Conservation (phyloP, 768 basidiomycete genomes). For the Boletus huronensis region DNA sequence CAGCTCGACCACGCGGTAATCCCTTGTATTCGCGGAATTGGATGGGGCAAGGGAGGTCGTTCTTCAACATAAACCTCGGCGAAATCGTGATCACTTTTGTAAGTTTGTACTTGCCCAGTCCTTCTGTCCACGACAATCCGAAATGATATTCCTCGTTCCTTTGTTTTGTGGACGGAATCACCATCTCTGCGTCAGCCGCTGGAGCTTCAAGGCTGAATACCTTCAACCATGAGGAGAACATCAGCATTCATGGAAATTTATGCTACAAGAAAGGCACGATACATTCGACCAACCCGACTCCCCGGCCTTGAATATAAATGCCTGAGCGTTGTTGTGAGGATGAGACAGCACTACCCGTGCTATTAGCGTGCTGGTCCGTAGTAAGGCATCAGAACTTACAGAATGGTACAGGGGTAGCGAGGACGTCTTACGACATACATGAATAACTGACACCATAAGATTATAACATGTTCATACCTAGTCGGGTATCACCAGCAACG, state of each 20-base stretch:
- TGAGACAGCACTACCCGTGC: conserved; percentile 74
- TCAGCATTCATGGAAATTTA: conserved; percentile 4
- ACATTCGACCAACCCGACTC: conserved; percentile 92
- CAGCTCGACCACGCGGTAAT: conserved; percentile 55
- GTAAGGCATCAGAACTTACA: conserved; percentile 47
- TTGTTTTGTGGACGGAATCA: conserved; percentile 60
- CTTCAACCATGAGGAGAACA: conserved; percentile 34
- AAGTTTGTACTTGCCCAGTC: conserved; percentile 95
- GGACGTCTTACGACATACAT: conserved; percentile 35
- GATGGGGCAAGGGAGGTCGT: conserved; percentile 64
- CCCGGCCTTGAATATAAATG: conserved; percentile 75
- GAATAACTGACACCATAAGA: conserved; percentile 16
- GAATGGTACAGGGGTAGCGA: conserved; percentile 66
- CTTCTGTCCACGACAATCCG: conserved; percentile 90
- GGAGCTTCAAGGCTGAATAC: conserved; percentile 90
- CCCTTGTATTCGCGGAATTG: conserved; percentile 85
- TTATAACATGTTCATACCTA: conserved; percentile 39
- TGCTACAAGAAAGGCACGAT: conserved; percentile 6
- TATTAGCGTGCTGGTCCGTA: conserved; percentile 5
- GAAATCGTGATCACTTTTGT: conserved; percentile 90
- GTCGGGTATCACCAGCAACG: conserved; percentile 76
- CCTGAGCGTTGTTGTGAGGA: conserved; percentile 72
- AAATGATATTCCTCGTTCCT: conserved; percentile 69
- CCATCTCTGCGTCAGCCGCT: conserved; percentile 81
- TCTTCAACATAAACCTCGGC: conserved; percentile 89